Conservation (phyloP, 2,329 filamentous ascomycete genomes). For the Trichoderma afroharzianum region DNA sequence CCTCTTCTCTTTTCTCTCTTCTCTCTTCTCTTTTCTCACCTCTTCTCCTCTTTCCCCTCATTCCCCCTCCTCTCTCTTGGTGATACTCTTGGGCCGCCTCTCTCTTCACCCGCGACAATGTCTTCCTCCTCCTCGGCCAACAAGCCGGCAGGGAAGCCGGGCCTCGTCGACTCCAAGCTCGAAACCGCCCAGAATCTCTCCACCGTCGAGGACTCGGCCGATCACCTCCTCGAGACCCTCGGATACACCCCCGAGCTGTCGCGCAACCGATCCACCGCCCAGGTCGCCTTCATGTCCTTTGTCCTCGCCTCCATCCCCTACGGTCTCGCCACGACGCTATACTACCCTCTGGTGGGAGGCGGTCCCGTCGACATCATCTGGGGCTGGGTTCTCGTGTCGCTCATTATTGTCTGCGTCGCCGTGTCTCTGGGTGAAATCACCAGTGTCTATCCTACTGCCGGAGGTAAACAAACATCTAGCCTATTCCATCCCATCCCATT, state of each 20-base stretch:
- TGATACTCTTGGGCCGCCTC: neutral
- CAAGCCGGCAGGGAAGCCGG: constrained; percentile 24
- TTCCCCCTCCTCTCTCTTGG: neutral
- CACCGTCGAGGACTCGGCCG: constrained; percentile 45
- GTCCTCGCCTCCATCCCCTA: constrained; percentile 73
- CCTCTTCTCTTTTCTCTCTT: neutral
- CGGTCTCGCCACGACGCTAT: constrained; percentile 66
- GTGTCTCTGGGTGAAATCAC: constrained; percentile 70
- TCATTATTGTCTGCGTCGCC: constrained; percentile 68
- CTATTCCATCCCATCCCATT: constrained; percentile 20
- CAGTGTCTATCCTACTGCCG: constrained; percentile 71
- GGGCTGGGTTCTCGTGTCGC: constrained; percentile 67
- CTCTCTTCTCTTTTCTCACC: neutral
- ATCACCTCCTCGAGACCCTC: constrained; percentile 59
- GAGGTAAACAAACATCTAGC: constrained; percentile 42
- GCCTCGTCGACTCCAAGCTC: constrained; percentile 28
- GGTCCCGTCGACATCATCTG: constrained; percentile 68
- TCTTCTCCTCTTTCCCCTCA: neutral
- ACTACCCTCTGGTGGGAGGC: constrained; percentile 63
- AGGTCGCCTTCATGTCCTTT: constrained; percentile 73
- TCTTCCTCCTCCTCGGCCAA: constrained; percentile 20
- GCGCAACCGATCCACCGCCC: constrained; percentile 62
- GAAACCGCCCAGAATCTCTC: constrained; percentile 25
- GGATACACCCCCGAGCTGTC: constrained; percentile 64
- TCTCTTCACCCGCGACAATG: neutral